Conservation (phyloP, 805 yeast genomes). For the Ogataea salicorniae region DNA sequence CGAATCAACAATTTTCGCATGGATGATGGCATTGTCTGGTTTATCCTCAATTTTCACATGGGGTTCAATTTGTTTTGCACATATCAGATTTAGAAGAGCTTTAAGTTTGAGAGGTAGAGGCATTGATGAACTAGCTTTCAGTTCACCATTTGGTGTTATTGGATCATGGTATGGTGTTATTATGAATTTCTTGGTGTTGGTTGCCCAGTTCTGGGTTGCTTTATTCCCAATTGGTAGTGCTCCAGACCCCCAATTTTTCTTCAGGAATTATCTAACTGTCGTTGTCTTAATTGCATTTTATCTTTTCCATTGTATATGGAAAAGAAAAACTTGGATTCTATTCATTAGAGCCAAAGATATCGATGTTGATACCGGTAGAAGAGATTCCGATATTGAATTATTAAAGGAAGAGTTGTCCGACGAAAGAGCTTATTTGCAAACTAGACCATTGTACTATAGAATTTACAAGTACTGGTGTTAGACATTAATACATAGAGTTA, state of each 20-base stretch:
- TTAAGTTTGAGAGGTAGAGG: constrained; percentile 58
- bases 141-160: constrained; percentile 56
- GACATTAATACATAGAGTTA: background rate
- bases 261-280: constrained; percentile 56
- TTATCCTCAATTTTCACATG: constrained; percentile 70
- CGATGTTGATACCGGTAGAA: constrained; percentile 58
- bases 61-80: constrained; percentile 66
- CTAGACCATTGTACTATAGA: constrained; percentile 44
- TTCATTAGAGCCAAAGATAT: constrained; percentile 43
- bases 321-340: constrained; percentile 38
- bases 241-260: constrained; percentile 52
- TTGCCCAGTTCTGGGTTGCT: constrained; percentile 79
- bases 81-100: constrained; percentile 64
- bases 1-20: constrained; percentile 53
- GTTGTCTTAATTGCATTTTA: constrained; percentile 55
- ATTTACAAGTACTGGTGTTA: constrained; percentile 51
- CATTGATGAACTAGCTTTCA: constrained; percentile 59
- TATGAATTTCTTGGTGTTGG: constrained; percentile 53
- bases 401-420: constrained; percentile 50
- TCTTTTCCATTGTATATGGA: constrained; percentile 29
- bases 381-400: constrained; percentile 51
- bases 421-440: constrained; percentile 42
- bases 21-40: constrained; percentile 75
- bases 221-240: constrained; percentile 55
- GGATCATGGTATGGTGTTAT: constrained; percentile 60